Conservation (phyloP, 768 basidiomycete genomes). For the Suillus tomentosus region DNA sequence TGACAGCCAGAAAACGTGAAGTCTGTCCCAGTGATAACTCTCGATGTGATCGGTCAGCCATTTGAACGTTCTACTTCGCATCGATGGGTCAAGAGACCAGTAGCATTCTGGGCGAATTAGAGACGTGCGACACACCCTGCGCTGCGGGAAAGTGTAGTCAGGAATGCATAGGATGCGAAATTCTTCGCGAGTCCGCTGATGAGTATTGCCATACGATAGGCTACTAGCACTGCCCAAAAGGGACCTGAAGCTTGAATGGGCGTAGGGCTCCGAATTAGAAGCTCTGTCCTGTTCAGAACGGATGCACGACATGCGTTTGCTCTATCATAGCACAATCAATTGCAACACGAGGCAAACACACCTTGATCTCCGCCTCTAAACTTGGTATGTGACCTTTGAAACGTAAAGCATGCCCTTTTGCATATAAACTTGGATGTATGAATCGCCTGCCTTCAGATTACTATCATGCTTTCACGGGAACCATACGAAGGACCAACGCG, state of each 20-base stretch:
- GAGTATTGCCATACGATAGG: background rate
- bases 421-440: background rate
- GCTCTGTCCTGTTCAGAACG: background rate
- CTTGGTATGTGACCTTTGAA: background rate
- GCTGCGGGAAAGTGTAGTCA: constrained; percentile 21
- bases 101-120: background rate
- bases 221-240: background rate
- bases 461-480: constrained; percentile 29
- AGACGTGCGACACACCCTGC: constrained; percentile 54
- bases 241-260: too few species aligned
- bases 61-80: constrained; percentile 45
- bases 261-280: background rate
- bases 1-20: constrained; percentile 37
- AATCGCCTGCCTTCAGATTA: background rate
- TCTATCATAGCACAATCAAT: background rate
- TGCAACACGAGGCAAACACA: background rate
- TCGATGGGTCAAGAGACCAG: background rate
- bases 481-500: constrained; percentile 39
- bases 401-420: background rate
- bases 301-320: background rate
- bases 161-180: background rate
- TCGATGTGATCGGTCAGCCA: constrained; percentile 49
- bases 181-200: background rate
- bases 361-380: background rate
- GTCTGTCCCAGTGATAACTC: constrained; percentile 45